These are phyloP conservation scores for Pythium coloratum DNA, from an alignment of 352 stramenopile species.

Conservation along the genomic window DNA sequence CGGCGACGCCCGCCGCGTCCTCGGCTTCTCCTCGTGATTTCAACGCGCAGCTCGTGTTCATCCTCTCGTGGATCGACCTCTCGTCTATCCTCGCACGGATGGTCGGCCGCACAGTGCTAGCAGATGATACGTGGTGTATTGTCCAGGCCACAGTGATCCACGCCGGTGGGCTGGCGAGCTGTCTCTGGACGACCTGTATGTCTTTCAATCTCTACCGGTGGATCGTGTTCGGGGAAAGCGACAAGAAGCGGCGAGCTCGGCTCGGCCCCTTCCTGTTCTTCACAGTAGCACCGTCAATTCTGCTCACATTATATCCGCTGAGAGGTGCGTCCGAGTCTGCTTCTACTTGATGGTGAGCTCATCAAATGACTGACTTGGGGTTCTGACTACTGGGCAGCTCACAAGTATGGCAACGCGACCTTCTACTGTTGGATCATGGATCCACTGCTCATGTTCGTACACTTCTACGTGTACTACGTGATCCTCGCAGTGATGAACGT, in stretches of 20 bases:
- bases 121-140: conserved; percentile 45
- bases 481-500: conserved; percentile 74
- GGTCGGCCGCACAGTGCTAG: conserved; percentile 48
- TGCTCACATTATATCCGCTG: conserved; percentile 58
- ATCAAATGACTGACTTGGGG: neutral
- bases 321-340: conserved; percentile 32
- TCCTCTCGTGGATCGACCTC: conserved; percentile 75
- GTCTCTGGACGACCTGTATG: conserved; percentile 77
- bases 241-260: conserved; percentile 58
- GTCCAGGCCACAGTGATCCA: conserved; percentile 64
- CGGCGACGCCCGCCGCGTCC: neutral
- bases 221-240: conserved; percentile 71
- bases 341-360: neutral
- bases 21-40: conserved; percentile 37
- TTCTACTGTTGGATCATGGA: conserved; percentile 85
- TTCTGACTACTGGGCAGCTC: conserved; percentile 27
- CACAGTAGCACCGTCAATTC: conserved; percentile 50
- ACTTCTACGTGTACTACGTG: conserved; percentile 78
- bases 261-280: conserved; percentile 56
- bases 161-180: conserved; percentile 51
- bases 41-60: conserved; percentile 63
- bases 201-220: conserved; percentile 82
- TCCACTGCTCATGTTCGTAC: conserved; percentile 62
- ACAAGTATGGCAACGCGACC: conserved; percentile 73
- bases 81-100: conserved; percentile 50